Evolutionary conservation across 768 basidiomycete genomes (phyloP), one percentile per base, ranked within the genome.

Genomic region (Naganishia onofrii): DNA sequence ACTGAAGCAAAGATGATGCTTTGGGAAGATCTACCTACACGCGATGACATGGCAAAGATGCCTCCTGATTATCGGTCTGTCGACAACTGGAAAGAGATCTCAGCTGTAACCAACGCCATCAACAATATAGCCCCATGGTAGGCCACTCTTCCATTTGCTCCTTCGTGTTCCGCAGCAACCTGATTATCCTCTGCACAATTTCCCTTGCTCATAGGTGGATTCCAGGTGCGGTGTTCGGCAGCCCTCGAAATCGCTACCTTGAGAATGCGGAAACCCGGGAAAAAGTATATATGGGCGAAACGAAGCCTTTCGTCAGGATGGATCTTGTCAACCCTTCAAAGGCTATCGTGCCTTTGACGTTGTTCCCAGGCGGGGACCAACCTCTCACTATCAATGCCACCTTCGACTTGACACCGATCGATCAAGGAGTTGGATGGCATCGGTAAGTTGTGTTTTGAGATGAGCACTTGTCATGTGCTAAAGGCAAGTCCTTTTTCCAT

Each of bases 1-100:
- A 56, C 21, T 8, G 32, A 56, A n/a, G 55, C 13, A 7, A 31
- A 21, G 23, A 19, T 56, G 28, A 28, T 32, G 55, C 29, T 56
- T 28, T 56, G 55, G 55, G 29, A 56, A 3, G 28, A 56, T 12
- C 23, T 7, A 13, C 55, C 23, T 21, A 31, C 17, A 19, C 55
- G 55, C 3, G 55, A 56, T 32, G 55, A 56, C 19, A 32, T 56
- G 55, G 55, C 55, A 56, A 31, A 26, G 55, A 21, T 32, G 28
- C 19, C 32, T 12, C 3, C 3, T 6, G 29, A 26, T 4, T 6
- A 56, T 3, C 26, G 21, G 29, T 10, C 42, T 42, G 15, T 42
- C 7, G 42, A 42, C 13, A 8, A 28, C 7, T 56, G 55, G 55
- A 56, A 56, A n/a, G 55, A 56, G 32, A 19, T 56, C 12, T 28